Conservation (phyloP, 2,329 filamentous ascomycete species). For the Cladosporium sp. region DNA sequence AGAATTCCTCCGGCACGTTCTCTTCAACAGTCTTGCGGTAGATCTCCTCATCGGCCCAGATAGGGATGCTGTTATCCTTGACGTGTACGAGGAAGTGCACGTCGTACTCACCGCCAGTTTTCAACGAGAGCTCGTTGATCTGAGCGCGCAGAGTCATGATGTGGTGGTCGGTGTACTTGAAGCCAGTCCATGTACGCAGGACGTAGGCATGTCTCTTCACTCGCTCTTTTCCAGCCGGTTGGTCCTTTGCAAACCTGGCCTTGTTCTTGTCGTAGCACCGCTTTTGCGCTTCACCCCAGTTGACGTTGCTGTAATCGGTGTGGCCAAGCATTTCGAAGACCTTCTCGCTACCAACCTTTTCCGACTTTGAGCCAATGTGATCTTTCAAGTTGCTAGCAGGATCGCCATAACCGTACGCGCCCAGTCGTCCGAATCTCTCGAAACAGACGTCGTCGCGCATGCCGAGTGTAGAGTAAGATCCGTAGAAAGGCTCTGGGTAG, state of each 20-base stretch:
- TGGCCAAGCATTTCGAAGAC: slow-evolving; percentile 55
- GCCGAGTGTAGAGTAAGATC: slow-evolving; percentile 51
- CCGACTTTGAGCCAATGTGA: slow-evolving; percentile 50
- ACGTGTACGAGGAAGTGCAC: slow-evolving; percentile 84
- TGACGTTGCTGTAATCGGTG: slow-evolving; percentile 51
- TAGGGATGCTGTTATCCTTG: slow-evolving; percentile 72
- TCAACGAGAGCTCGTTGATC: slow-evolving; percentile 77
- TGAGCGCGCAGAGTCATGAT: slow-evolving; percentile 79
- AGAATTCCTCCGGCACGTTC: slow-evolving; percentile 79
- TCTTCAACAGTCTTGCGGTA: slow-evolving; percentile 69
- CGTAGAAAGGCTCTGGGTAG: slow-evolving; percentile 51
- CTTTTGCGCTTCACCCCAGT: slow-evolving; percentile 53
- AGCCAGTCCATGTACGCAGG: slow-evolving; percentile 81
- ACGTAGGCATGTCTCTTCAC: slow-evolving; percentile 75
- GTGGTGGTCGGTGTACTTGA: slow-evolving; percentile 75
- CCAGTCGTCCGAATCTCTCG: slow-evolving; percentile 53
- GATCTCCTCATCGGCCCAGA: slow-evolving; percentile 73
- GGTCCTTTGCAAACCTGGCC: slow-evolving; percentile 44
- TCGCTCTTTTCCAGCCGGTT: slow-evolving; percentile 40
- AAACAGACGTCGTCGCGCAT: slow-evolving; percentile 53
- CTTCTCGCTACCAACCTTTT: slow-evolving; percentile 47
- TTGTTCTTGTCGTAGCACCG: slow-evolving; percentile 54
- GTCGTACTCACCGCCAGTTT: slow-evolving; percentile 83
- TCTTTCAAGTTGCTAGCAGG: slow-evolving; percentile 49
- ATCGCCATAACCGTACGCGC: slow-evolving; percentile 55